Conservation (phyloP, 495 filamentous ascomycete species). For the Tuber borchii region DNA sequence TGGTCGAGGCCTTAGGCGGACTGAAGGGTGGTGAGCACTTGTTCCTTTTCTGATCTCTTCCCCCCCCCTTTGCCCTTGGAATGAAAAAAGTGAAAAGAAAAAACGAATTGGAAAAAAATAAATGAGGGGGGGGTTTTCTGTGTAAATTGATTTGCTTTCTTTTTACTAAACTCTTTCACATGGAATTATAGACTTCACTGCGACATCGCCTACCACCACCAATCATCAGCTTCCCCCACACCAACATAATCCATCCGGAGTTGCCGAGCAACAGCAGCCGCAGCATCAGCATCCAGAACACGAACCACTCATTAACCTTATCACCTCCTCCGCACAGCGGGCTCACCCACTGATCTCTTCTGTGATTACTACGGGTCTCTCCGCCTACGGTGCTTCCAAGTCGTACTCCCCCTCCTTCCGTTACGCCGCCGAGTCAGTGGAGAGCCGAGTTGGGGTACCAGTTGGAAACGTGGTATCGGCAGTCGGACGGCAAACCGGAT, state of each 20-base stretch:
- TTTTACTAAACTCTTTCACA: slow-evolving; percentile 7
- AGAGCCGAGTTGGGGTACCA: slow-evolving; percentile 70
- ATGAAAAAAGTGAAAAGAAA: slow-evolving; percentile 2
- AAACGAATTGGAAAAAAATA: neutral
- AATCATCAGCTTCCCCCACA: slow-evolving; percentile 10
- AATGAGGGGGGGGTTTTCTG: neutral
- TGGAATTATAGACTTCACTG: slow-evolving; percentile 31
- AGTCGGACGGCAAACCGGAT: slow-evolving; percentile 72
- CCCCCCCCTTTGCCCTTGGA: slow-evolving; percentile 22
- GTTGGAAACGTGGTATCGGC: slow-evolving; percentile 75
- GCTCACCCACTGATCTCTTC: slow-evolving; percentile 56
- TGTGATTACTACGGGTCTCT: slow-evolving; percentile 71
- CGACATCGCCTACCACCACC: slow-evolving; percentile 20
- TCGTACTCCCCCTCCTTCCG: slow-evolving; percentile 80
- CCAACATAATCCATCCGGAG: slow-evolving; percentile 10
- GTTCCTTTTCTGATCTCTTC: slow-evolving; percentile 13
- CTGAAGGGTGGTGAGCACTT: slow-evolving; percentile 64
- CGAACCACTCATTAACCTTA: slow-evolving; percentile 50
- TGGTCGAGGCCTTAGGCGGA: slow-evolving; percentile 78
- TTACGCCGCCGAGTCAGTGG: slow-evolving; percentile 75
- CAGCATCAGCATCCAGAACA: slow-evolving; percentile 48
- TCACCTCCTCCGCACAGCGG: slow-evolving; percentile 44
- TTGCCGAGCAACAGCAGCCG: slow-evolving; percentile 3
- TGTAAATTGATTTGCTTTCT: slow-evolving; percentile 22
- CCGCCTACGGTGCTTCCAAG: slow-evolving; percentile 75